Evolutionary conservation across 73 alveolate species (phyloP), one percentile per base, ranked within the genome.

Genomic region (Symbiodinium natans): DNA sequence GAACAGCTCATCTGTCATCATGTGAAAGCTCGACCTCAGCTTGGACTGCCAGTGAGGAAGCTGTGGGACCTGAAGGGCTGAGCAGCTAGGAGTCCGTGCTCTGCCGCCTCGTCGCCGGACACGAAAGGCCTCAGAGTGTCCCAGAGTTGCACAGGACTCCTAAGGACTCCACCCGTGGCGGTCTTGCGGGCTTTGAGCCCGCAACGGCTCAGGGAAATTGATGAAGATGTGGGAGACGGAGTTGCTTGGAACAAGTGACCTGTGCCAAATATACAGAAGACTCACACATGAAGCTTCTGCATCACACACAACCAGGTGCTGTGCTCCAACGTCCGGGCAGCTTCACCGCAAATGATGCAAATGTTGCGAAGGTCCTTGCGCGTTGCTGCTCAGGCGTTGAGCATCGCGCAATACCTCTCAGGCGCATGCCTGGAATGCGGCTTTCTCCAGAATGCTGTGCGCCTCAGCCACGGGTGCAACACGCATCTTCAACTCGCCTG

Each of bases 191-290:
- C 42, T 31, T 27, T 74, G 17, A 15, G 74, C 92, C 2, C 13
- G 40, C 93, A 11, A 29, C 93, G 95, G 95, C 38, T 88, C 95
- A 13, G 95, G 95, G 43, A 88, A 88, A 41, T 88, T 88, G 74
- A 88, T 38, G 71, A 88, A 88, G 43, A 88, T 59, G 95, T 88
- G 95, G 34, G 95, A 59, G 34, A 88, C 31, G 27, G 86, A 88
- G 46, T 42, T 40, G 74, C 73, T 68, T 21, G 95, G 95, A 27
- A 88, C 25, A 4, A 88, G 74, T 9, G 17, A 59, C 95, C 95
- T 88, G 74, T 23, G 19, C 82, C 33, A 68, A 68, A 1, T 25
- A 2, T 68, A 5, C 29, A 29, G 36, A 52, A 52, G 71, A 63
- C 48, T 33, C 6, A 75, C 86, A 68, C 48, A 19, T 4, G 19